Evolutionary conservation across 2,329 filamentous ascomycete species (phyloP), one percentile per base, ranked within the genome.

Genomic region (Cercospora sojina): DNA sequence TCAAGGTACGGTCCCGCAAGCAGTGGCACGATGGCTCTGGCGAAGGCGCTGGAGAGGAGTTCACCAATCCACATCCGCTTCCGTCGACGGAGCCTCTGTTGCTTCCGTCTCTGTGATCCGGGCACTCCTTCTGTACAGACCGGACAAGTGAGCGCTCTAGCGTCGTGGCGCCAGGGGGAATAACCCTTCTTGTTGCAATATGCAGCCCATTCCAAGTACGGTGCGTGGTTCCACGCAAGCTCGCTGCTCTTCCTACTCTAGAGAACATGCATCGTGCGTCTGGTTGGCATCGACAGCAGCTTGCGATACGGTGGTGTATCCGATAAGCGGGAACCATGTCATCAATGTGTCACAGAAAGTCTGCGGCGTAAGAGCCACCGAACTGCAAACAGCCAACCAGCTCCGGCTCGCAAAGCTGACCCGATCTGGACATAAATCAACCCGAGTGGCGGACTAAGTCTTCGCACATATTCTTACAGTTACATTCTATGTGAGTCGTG

Each of bases 361-460:
- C 47, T 53, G 47, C 47, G 20, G 47, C 47, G 47, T 27, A 16
- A 29, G 23, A 53, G 23, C 12, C 23, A 27, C 47, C 47, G 23
- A 9, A 27, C 47, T 53, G 47, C 23, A 53, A 16, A 53, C 47
- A 53, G 47, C 47, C 47, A 53, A 53, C 23, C 25, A 55, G 51
- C 53, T 35, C 53, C 25, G 13, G 32, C 38, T 60, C 58, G 58
- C 58, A 60, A 31, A 60, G 58, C 38, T 47, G 38, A 8, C 38
- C 58, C 35, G 20, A 43, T 43, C 23, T 23, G 58, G 38, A 60
- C 18, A 20, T 32, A 32, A 32, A 2, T 47, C 32, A 13, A 13
- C 23, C 32, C 35, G 58, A 60, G 58, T 60, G 58, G 58, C 58
- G 58, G 58, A 60, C 58, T 60, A 60, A 49, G 20, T 35, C 31